Evolutionary conservation across 2,329 filamentous ascomycete species (phyloP).

Genomic region (Akanthomyces uredinophilus): DNA sequence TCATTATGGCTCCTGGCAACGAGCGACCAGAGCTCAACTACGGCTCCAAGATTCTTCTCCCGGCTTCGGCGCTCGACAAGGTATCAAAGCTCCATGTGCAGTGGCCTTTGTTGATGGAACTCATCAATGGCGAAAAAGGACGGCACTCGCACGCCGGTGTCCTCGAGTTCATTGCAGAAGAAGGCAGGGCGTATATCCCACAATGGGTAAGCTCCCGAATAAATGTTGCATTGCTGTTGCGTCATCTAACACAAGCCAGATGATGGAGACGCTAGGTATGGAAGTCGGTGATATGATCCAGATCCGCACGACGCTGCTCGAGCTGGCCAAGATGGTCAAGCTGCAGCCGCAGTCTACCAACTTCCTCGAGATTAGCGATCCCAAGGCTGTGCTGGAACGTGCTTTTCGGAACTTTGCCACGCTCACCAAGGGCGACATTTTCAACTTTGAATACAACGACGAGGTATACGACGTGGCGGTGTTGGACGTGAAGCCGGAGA

Average conservation of each 20-base stretch:
- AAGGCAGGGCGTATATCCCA: conserved; percentile 91
- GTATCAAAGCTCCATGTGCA: conserved; percentile 93
- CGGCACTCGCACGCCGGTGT: conserved; percentile 90
- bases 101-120: conserved; percentile 95
- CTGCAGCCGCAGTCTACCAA: conserved; percentile 88
- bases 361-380: conserved; percentile 95
- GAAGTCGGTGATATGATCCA: conserved; percentile 93
- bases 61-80: conserved; percentile 94
- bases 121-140: conserved; percentile 79
- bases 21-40: conserved; percentile 89
- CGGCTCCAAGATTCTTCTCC: conserved; percentile 95
- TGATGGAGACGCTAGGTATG: conserved; percentile 87
- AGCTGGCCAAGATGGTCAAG: conserved; percentile 89
- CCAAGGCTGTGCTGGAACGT: conserved; percentile 93
- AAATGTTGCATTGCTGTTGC: not conserved
- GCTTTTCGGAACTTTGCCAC: conserved; percentile 95
- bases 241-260: conserved; percentile 43
- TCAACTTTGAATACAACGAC: conserved; percentile 96
- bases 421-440: conserved; percentile 86
- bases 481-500: conserved; percentile 84
- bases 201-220: conserved; percentile 65
- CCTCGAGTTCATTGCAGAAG: conserved; percentile 94
- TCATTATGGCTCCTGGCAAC: conserved; percentile 87
- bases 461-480: conserved; percentile 90
- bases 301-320: conserved; percentile 89